Evolutionary conservation across 805 yeast species (phyloP), one percentile per base, ranked within the genome.

Genomic region (Isabelozyma heimii): DNA sequence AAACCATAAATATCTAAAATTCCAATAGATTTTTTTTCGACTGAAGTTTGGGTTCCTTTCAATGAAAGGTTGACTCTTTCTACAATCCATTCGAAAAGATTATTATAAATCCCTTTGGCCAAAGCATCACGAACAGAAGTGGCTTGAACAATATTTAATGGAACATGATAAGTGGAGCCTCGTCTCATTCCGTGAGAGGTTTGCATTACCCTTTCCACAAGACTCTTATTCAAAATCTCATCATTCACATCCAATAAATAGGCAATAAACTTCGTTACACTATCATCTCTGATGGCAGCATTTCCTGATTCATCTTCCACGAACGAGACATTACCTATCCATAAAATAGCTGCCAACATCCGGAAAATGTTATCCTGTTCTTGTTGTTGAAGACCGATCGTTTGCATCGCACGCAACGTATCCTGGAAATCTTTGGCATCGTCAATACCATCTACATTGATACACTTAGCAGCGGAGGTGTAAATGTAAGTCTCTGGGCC

Each of bases 51-150:
- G 5, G 51, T 63, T 17, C 82, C 82, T 58, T 62, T 59, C 43
- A 94, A 77, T 0, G 97, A 88, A 42, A 75, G 69, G 66, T 94
- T 94, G 41, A 94, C 96, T 62, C 98, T 82, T 47, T 77, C 88
- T 14, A 94, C 98, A 61, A 94, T 91, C 97, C 98, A 91, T 52
- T 94, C 98, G 61, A 94, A 94, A 49, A 94, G 72, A 60, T 91
- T 91, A 65, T 84, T 90, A 73, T 94, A 94, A 44, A 94, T 78
- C 2, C 96, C 97, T 70, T 91, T 94, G 5, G 98, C 97, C 44
- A 94, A 74, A 4, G 97, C 97, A 68, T 94, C 98, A 58, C 91
- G 82, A 10, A 91, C 97, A 0, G 99, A 96, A 2, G 85, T 85
- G 0, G 99, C 98, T 69, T 94, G 99, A 1, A 87, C 91, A 35